Conservation (phyloP, 441 rosid species). For the Populus hybrid region DNA sequence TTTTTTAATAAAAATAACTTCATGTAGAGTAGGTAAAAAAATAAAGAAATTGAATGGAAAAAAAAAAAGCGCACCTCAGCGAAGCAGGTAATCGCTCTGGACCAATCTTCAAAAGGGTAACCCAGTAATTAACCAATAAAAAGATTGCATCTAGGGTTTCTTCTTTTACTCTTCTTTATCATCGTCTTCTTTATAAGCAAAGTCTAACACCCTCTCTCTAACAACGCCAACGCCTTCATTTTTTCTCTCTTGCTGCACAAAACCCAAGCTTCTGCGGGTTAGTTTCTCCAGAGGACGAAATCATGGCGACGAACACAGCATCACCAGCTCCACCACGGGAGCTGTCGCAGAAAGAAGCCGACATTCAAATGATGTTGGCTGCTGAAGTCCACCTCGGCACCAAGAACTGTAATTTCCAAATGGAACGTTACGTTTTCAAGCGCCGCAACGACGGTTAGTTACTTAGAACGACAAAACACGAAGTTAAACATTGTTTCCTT, state of each 20-base stretch:
- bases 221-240: neutral
- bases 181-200: neutral
- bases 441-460: conserved; percentile 74
- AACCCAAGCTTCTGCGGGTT: neutral
- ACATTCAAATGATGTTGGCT: conserved; percentile 83
- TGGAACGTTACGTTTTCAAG: conserved; percentile 32
- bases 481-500: neutral
- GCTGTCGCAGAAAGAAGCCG: conserved; percentile 66
- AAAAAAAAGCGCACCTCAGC: neutral
- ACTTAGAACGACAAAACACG: neutral
- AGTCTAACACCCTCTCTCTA: neutral
- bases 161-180: too few species aligned
- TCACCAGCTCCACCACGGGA: conserved; percentile 35
- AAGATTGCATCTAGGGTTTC: neutral
- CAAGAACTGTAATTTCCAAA: conserved; percentile 83
- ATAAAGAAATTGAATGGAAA: too few species aligned
- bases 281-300: neutral
- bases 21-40: too few species aligned
- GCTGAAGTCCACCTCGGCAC: conserved; percentile 93
- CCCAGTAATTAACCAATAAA: neutral
- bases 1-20: too few species aligned
- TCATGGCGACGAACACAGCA: conserved; percentile 36
- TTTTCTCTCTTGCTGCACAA: neutral
- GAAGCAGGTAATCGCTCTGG: neutral
- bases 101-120: neutral